Conservation (phyloP, 352 stramenopile genomes). For the Peronospora destructor region DNA sequence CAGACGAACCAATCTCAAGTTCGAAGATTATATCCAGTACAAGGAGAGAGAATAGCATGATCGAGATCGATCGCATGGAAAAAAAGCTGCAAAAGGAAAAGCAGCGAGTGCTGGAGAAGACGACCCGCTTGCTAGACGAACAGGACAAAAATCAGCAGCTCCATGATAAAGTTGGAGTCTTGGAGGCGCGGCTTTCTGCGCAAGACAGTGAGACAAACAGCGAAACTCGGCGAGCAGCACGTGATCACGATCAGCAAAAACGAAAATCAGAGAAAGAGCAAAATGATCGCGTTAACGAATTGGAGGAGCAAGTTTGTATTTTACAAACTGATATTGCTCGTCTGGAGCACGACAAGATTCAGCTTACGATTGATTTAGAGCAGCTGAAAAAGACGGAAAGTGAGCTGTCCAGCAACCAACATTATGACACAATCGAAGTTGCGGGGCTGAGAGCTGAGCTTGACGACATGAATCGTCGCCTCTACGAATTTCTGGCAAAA, state of each 20-base stretch:
- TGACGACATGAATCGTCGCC: slow-evolving; percentile 32
- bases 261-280: slow-evolving; percentile 25
- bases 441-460: slow-evolving; percentile 28
- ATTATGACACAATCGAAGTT: slow-evolving; percentile 6
- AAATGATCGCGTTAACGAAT: slow-evolving; percentile 12
- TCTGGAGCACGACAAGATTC: slow-evolving; percentile 34
- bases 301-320: slow-evolving; percentile 30
- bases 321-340: slow-evolving; percentile 30
- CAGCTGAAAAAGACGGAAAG: slow-evolving; percentile 17
- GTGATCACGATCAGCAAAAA: slow-evolving; percentile 20
- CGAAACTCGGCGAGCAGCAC: slow-evolving; percentile 11
- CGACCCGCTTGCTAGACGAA: slow-evolving; percentile 57
- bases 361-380: slow-evolving; percentile 24
- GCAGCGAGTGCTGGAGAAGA: slow-evolving; percentile 59
- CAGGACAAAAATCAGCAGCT: slow-evolving; percentile 59
- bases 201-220: slow-evolving; percentile 23
- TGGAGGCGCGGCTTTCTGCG: slow-evolving; percentile 31
- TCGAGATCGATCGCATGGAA: slow-evolving; percentile 22
- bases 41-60: slow-evolving; percentile 6
- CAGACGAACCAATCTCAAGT: slow-evolving; percentile 3
- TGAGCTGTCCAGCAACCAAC: slow-evolving; percentile 4
- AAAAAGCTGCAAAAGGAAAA: slow-evolving; percentile 60
- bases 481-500: slow-evolving; percentile 41
- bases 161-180: slow-evolving; percentile 31
- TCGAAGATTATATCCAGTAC: slow-evolving; percentile 6